Evolutionary conservation across 805 yeast genomes (phyloP).

Genomic region (Pichia pseudocactophila): DNA sequence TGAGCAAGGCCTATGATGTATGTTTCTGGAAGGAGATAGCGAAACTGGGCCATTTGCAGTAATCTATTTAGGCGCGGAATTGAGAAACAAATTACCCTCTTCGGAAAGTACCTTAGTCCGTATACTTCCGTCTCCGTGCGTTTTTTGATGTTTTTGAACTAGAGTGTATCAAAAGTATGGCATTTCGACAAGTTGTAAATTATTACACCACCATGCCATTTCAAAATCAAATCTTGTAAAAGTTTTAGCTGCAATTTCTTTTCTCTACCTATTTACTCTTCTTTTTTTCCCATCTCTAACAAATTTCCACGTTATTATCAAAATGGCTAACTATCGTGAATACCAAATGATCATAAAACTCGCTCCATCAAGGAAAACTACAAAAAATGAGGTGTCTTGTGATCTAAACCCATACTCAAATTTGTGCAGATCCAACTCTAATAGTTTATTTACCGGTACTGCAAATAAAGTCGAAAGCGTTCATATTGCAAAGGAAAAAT

Average conservation of each 20-base stretch:
- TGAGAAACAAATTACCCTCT: too few species aligned
- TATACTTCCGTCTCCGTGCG: not conserved
- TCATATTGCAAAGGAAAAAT: slow-evolving; percentile 11
- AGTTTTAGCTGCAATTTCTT: not conserved
- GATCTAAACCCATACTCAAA: not conserved
- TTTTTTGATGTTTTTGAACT: not conserved
- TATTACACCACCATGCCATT: too few species aligned
- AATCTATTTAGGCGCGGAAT: not conserved
- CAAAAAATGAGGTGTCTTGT: not conserved
- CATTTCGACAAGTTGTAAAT: too few species aligned
- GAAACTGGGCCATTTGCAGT: not conserved
- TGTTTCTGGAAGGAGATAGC: not conserved
- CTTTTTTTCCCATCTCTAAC: not conserved
- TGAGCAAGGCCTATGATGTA: too few species aligned
- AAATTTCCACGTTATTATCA: not conserved
- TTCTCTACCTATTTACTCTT: not conserved
- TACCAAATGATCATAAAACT: slow-evolving; percentile 27
- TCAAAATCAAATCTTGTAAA: too few species aligned
- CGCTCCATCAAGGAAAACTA: not conserved
- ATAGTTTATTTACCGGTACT: too few species aligned
- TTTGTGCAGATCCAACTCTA: too few species aligned
- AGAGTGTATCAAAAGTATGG: not conserved
- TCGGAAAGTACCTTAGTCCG: too few species aligned
- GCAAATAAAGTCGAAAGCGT: not conserved
- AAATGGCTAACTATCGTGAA: slow-evolving; percentile 27